Base-by-base conservation (phyloP, 345 rosid genomes). In the Pugionium cornutum region DNA sequence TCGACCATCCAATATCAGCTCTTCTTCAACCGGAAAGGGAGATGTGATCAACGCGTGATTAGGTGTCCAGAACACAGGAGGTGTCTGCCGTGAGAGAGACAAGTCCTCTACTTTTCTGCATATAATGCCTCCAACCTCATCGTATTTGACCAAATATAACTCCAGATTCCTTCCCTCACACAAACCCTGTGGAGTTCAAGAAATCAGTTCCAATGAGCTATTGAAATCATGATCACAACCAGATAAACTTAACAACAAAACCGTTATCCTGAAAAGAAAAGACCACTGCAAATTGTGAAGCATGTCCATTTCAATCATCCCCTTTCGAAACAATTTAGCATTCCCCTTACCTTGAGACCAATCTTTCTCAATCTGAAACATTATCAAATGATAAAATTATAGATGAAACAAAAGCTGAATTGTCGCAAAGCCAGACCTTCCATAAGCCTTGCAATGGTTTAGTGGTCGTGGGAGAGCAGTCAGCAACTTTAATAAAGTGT, bases 391-490 rank as follows among this genome's bases (percentile, higher is more conserved):
- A 57, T 10, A 70, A 39, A n/a, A 41, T 51, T 28, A 59, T 34
- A 41, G 36, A 5, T 69, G 54, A 42, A 59, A 45, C n/a, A 0
- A 0, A 8, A 62, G 30, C 28, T 18, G 5, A 34, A 54, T 18
- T 18, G 57, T 55, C 36, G 4, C 1, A 39, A 35, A 45, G 11
- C 4, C 31, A 63, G 70, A 87, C 96, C 98, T 89, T 89, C 97
- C 96, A 89, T 33, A 89, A 74, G 18, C 97, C 98, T 77, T 92
- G 97, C 76, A 92, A 68, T 3, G 96, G 98, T 53, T 84, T 84
- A 11, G 79, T 56, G 1, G 65, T 53, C 1, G 88, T 86, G 40
- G 98, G 92, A 0, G 81, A 86, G 77, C 73, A 88, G 78, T 88
- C 83, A 34, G 58, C 39, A 55, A 92, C 83, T 83, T 83, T 92